Conservation (phyloP, 2,329 filamentous ascomycete genomes). For the Ophidiomyces ophidiicola region DNA sequence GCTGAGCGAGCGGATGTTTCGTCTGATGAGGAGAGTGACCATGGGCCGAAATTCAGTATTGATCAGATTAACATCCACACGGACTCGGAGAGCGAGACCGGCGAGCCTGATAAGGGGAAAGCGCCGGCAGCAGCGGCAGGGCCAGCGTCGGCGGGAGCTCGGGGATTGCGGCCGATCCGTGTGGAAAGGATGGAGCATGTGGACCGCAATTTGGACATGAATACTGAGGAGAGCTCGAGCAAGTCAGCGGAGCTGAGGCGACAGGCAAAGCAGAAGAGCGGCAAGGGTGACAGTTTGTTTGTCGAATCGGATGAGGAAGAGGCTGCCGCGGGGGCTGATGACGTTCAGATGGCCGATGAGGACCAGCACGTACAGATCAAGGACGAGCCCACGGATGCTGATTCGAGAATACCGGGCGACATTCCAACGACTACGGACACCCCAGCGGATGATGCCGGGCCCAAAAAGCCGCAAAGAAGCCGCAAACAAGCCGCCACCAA, state of each 20-base stretch:
- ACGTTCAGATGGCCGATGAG: constrained; percentile 29
- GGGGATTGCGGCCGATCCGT: constrained; percentile 41
- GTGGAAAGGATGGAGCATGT: constrained; percentile 45
- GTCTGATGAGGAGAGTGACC: constrained; percentile 40
- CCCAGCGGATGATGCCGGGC: neutral
- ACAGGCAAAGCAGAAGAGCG: constrained; percentile 24
- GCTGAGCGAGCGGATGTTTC: constrained; percentile 25
- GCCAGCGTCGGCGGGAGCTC: constrained; percentile 15
- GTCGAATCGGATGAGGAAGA: constrained; percentile 22
- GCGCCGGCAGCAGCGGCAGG: constrained; percentile 21
- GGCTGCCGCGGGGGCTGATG: constrained; percentile 22
- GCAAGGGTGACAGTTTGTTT: constrained; percentile 25
- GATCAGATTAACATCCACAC: constrained; percentile 47
- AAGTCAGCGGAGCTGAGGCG: constrained; percentile 33
- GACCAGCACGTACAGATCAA: constrained; percentile 37
- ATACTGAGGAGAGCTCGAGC: constrained; percentile 40
- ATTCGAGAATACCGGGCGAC: constrained; percentile 29
- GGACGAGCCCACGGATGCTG: constrained; percentile 42
- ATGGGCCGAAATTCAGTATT: constrained; percentile 41
- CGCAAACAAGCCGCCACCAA: constrained; percentile 18
- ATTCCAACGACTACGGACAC: constrained; percentile 21
- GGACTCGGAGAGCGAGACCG: constrained; percentile 37
- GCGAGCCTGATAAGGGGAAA: constrained; percentile 24
- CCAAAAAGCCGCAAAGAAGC: constrained; percentile 12
- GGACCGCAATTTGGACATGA: constrained; percentile 43